These are phyloP conservation scores for Paxillus ammoniavirescens DNA, from an alignment of 768 basidiomycete species.

Conservation along the genomic window DNA sequence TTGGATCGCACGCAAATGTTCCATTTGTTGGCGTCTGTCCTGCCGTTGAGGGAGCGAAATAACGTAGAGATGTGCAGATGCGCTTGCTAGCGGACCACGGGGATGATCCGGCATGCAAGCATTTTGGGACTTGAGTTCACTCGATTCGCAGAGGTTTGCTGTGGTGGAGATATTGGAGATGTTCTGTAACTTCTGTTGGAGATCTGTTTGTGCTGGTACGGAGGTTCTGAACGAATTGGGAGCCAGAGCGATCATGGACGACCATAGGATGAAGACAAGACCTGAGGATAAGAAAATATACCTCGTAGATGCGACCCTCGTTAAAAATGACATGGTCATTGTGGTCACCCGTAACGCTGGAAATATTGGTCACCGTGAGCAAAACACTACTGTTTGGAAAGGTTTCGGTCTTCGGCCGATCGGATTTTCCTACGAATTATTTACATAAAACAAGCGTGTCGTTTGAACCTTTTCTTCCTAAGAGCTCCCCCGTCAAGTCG, in stretches of 20 bases:
- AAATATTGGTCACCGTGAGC: too few species aligned
- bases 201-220: not conserved
- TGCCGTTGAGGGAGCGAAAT: slow-evolving; percentile 56
- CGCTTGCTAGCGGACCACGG: slow-evolving; percentile 33
- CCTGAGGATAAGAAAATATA: slow-evolving; percentile 22
- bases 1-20: slow-evolving; percentile 45
- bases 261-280: slow-evolving; percentile 21
- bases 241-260: slow-evolving; percentile 5
- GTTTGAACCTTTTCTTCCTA: too few species aligned
- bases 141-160: not conserved
- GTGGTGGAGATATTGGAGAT: not conserved
- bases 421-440: too few species aligned
- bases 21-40: slow-evolving; percentile 61
- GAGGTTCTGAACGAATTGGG: slow-evolving; percentile 13
- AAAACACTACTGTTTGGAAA: too few species aligned
- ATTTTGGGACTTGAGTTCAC: not conserved
- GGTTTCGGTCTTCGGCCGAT: too few species aligned
- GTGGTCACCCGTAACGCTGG: too few species aligned
- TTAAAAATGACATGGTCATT: slow-evolving; percentile 1
- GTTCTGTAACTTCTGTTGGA: not conserved
- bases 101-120: not conserved
- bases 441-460: too few species aligned
- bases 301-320: slow-evolving; percentile 16
- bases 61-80: slow-evolving; percentile 46
- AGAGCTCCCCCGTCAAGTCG: too few species aligned